Evolutionary conservation across 768 basidiomycete genomes (phyloP).

Genomic region (Tulasnella sp.): DNA sequence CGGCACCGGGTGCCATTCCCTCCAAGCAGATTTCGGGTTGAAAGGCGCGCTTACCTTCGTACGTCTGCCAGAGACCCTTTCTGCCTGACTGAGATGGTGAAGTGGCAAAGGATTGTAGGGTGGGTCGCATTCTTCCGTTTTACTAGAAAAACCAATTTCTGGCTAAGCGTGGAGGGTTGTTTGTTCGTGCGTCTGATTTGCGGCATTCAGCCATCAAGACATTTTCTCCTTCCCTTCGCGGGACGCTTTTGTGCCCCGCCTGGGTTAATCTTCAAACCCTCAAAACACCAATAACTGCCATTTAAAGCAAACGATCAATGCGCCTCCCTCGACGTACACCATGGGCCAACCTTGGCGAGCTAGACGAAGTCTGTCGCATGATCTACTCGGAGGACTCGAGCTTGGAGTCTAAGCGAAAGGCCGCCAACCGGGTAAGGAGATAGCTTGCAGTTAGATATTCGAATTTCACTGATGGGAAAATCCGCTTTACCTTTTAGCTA

Average conservation of each 20-base stretch:
- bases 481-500: conserved; percentile 46
- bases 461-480: neutral
- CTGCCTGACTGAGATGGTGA: neutral
- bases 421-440: conserved; percentile 60
- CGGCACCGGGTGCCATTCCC: neutral
- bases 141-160: neutral
- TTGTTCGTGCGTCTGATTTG: neutral
- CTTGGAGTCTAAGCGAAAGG: conserved; percentile 51
- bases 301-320: conserved; percentile 43
- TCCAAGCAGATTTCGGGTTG: neutral
- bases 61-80: conserved; percentile 17
- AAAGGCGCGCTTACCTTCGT: conserved; percentile 10
- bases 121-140: neutral
- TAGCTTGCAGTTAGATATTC: neutral
- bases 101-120: neutral
- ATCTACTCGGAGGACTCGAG: conserved; percentile 67
- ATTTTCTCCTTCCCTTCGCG: neutral
- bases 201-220: neutral
- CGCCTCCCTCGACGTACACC: conserved; percentile 75
- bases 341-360: conserved; percentile 64
- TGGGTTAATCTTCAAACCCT: neutral
- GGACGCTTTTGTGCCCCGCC: neutral
- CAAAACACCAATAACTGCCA: neutral
- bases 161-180: neutral
- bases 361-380: conserved; percentile 72